phyloP scores from a whole-genome alignment of 2,329 filamentous ascomycete genomes.

The Dactylellina drechsleri region DNA sequence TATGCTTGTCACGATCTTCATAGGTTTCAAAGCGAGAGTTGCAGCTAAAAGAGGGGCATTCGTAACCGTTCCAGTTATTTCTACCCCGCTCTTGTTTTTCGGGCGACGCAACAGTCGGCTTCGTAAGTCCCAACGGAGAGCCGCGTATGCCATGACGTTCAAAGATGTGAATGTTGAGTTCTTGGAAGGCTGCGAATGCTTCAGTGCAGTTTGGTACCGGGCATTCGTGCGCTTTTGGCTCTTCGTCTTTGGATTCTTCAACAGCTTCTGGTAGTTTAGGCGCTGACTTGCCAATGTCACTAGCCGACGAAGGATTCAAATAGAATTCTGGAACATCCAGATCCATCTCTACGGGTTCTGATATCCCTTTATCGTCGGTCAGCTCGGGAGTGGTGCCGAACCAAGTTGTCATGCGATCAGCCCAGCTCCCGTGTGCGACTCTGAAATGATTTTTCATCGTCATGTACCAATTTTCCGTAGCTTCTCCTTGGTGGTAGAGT shows the following conservation, averaged over 20 bases:
- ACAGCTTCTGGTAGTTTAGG: conserved; percentile 4
- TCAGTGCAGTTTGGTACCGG: conserved; percentile 29
- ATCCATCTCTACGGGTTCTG: conserved; percentile 23
- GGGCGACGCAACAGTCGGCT: background rate
- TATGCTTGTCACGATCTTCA: conserved; percentile 34
- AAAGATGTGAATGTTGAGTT: conserved; percentile 47
- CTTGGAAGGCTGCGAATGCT: conserved; percentile 31
- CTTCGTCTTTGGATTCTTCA: background rate
- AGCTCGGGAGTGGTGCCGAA: conserved; percentile 2
- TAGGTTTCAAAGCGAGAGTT: conserved; percentile 30
- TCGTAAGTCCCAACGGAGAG: conserved; percentile 29
- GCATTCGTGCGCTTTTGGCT: conserved; percentile 25
- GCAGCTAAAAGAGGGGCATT: conserved; percentile 32
- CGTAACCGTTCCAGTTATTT: conserved; percentile 3
- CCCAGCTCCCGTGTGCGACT: conserved; percentile 47
- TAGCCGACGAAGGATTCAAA: background rate
- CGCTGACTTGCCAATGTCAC: background rate
- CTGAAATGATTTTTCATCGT: conserved; percentile 45
- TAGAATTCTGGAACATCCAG: conserved; percentile 20
- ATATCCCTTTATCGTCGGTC: background rate
- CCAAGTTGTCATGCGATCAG: conserved; percentile 43
- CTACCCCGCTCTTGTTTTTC: conserved; percentile 10
- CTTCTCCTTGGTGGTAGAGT: conserved; percentile 27
- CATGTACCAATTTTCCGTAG: conserved; percentile 39
- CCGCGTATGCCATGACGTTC: conserved; percentile 35